Base-by-base conservation (phyloP, 2,329 filamentous ascomycete species). In the Curvularia lunata region DNA sequence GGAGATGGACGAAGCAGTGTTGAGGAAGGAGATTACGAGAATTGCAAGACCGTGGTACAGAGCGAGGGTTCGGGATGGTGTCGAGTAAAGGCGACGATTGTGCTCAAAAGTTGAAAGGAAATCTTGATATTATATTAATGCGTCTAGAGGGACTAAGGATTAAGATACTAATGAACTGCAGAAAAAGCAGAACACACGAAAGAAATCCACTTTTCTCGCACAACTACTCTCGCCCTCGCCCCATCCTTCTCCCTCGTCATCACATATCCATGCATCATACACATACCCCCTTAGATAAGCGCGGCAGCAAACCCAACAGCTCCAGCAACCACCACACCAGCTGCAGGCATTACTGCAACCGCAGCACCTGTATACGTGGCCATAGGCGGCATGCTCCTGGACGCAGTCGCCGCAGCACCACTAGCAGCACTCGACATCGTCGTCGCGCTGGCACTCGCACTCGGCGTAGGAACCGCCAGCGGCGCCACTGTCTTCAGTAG, bases 401-500 rank as follows among this genome's bases (percentile, higher is more conserved):
- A 34, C 12, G 19, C n/a, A 1, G 54, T 38, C 1, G 27, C 27
- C 0, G 56, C 48, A 32, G 62, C 52, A 9, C 23, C 5, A 42
- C 21, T 16, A 12, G 19, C 16, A 19, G 9, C 40, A 42, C 40
- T 45, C 6, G 37, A 42, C 0, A 57, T 52, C 18, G 63, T 51
- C 32, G 49, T 58, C 1, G 52, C 57, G 0, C 21, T 23, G 10
- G 43, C 32, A 16, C 32, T 34, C 7, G 32, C 32, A 34, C 32
- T 38, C 3, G 25, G 23, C 9, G 54, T 56, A 37, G 56, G n/a
- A 12, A 61, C 65, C 9, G 65, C 59, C n/a, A 70, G 43, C 8
- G 69, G 62, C 42, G 62, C 66, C 50, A 67, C 52, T 6, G 69
- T 72, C 50, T 69, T 59, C 1, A 71, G 64, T 41, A 72, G 46